Evolutionary conservation across 2,329 filamentous ascomycete species (phyloP).

Genomic region (Sarocladiaceae sp.): DNA sequence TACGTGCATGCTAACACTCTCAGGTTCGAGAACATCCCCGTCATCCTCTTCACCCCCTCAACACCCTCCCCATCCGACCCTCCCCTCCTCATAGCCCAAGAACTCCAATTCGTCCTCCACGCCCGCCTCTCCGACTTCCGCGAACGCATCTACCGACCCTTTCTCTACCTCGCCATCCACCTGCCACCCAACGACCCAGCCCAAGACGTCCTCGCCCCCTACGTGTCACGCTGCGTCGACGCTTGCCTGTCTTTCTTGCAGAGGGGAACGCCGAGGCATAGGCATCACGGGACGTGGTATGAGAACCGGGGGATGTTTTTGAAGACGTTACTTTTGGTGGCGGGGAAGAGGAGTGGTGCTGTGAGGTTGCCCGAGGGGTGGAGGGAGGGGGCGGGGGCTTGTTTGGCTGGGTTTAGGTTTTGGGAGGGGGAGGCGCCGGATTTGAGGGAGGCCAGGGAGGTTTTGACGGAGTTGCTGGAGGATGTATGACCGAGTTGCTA

Average conservation of each 20-base stretch:
- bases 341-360: not conserved
- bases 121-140: not conserved
- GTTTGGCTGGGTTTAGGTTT: not conserved
- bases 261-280: not conserved
- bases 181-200: not conserved
- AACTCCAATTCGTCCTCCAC: not conserved
- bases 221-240: not conserved
- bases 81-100: not conserved
- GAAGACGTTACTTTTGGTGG: not conserved
- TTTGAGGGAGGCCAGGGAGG: not conserved
- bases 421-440: not conserved
- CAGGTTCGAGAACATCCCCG: not conserved
- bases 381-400: not conserved
- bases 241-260: not conserved
- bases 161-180: conserved; percentile 4
- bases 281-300: not conserved
- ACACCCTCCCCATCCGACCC: not conserved
- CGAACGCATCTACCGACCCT: conserved; percentile 8
- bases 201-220: not conserved
- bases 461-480: not conserved
- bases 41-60: not conserved
- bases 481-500: not conserved
- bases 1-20: not conserved
- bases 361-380: not conserved
- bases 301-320: not conserved